Base-by-base conservation (phyloP, 306 rosid species). In the Cicer chorassanicum region DNA sequence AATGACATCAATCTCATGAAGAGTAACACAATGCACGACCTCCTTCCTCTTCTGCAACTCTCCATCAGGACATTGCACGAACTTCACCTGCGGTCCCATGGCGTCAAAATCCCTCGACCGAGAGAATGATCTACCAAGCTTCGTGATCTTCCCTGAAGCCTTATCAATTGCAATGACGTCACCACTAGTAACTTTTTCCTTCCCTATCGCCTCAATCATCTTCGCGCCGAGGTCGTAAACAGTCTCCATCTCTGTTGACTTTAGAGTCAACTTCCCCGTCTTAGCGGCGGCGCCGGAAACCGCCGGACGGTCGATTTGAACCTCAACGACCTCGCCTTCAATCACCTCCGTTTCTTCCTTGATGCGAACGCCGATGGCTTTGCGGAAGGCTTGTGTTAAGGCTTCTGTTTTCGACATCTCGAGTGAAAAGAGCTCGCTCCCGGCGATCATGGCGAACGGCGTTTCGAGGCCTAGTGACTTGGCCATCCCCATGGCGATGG, bases 401-500 rank as follows among this genome's bases (percentile, higher is more conserved):
- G 99, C 99, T 56, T 94, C 99, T 0, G 99, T 94, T 65, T 90
- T 94, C 1, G 93, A 87, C 99, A 94, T 94, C 78, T 94, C 99
- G 0, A 94, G 93, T 0, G 99, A 94, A 77, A 94, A 94, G 29
- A 94, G 90, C 88, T 94, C 99, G 65, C 99, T 94, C 0, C 93
- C 99, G 3, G 97, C 96, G 1, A 94, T 74, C 99, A 94, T 94
- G 2, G 99, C 99, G 40, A 94, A 94, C 1, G 99, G 99, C 1
- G 99, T 89, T 46, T 94, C 98, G 1, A 92, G 87, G 36, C 99
- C 99, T 4, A 94, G 88, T 29, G 99, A 94, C 85, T 92, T 94
- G 5, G 99, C 99, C 97, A 92, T 89, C n/a, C 99, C 99, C 99
- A 94, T 94, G 5, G 97, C 99, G 36, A 94, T 94, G 74, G 99